These are phyloP conservation scores for Haplosporangium sp. DNA, from an alignment of 371 early-diverging fungal species.

Conservation along the genomic window DNA sequence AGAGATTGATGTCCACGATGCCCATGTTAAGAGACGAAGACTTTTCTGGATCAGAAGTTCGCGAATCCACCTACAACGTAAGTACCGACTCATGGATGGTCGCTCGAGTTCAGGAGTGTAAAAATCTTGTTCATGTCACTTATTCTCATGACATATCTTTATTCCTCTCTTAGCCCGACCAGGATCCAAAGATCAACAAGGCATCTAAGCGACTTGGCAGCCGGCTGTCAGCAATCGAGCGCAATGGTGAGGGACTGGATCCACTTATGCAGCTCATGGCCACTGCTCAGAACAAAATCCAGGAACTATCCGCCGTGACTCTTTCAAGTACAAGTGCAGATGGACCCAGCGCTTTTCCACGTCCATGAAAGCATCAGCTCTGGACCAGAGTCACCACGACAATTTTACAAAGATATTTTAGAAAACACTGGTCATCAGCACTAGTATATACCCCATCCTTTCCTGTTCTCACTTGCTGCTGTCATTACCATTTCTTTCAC, in stretches of 20 bases:
- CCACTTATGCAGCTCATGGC: constrained; percentile 34
- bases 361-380: background rate
- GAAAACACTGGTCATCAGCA: no score
- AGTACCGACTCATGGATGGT: background rate
- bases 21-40: constrained; percentile 18
- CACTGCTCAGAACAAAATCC: constrained; percentile 23
- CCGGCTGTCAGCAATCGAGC: constrained; percentile 33
- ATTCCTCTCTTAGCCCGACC: constrained; percentile 31
- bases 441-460: no score
- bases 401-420: no score
- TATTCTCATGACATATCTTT: background rate
- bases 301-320: constrained; percentile 1
- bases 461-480: no score
- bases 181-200: constrained; percentile 45
- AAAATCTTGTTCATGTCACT: background rate
- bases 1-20: constrained; percentile 33
- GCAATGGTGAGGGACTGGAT: constrained; percentile 36
- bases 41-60: constrained; percentile 21
- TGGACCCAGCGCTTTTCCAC: background rate
- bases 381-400: background rate
- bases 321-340: constrained; percentile 6
- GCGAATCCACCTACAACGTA: constrained; percentile 37
- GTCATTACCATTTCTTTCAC: no score
- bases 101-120: background rate
- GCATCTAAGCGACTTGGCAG: constrained; percentile 40